Conservation (phyloP, 2,329 filamentous ascomycete species). For the Mycosphaerelloides madeirae region DNA sequence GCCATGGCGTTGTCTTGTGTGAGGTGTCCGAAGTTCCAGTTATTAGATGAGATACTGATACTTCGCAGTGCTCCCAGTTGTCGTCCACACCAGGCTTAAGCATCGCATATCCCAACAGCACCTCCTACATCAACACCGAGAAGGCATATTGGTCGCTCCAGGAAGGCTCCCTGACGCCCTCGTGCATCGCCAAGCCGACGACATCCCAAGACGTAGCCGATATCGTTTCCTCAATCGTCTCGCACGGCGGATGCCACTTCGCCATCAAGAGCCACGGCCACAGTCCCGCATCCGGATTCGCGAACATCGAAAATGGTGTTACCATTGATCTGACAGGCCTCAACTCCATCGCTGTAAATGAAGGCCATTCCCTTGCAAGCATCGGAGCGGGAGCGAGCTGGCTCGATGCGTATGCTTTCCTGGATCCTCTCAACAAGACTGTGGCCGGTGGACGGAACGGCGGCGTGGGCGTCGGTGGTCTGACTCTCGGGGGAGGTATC, state of each 20-base stretch:
- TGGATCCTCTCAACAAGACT: constrained; percentile 31
- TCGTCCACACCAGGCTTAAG: neutral
- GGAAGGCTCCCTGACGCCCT: constrained; percentile 1
- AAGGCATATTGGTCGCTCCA: constrained; percentile 5
- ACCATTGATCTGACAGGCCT: constrained; percentile 1
- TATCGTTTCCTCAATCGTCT: neutral
- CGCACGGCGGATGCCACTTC: neutral
- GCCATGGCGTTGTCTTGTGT: too few relatives aligned
- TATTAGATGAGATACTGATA: neutral
- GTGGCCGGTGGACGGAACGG: constrained; percentile 38
- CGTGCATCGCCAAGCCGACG: neutral
- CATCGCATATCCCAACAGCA: constrained; percentile 2
- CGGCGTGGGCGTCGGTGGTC: constrained; percentile 4
- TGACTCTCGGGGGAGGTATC: constrained; percentile 38
- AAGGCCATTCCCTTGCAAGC: constrained; percentile 1
- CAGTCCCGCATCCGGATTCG: neutral
- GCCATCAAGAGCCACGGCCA: constrained; percentile 4
- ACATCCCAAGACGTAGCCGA: neutral
- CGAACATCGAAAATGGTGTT: neutral
- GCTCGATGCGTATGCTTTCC: neutral
- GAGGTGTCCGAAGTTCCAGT: too few relatives aligned
- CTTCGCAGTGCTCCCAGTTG: neutral
- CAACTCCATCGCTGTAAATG: neutral
- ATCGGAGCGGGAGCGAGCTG: constrained; percentile 1
- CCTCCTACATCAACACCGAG: constrained; percentile 1